phyloP scores from a whole-genome alignment of 1,139 yeast species.

The Saccharomyces hybrid region DNA sequence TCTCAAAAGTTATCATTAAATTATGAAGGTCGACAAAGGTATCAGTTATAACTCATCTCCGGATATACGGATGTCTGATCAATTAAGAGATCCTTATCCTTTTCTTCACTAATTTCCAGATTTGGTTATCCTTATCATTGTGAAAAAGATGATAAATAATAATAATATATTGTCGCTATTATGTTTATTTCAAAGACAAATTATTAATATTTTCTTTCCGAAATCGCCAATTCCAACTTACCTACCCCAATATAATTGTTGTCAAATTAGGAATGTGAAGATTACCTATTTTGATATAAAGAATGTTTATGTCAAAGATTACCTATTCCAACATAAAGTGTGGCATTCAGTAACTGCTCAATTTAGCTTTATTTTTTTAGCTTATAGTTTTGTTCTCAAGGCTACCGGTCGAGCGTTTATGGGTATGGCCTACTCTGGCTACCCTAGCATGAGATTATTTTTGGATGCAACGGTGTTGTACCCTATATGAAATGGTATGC shows the following conservation, averaged over 20 bases:
- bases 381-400: neutral
- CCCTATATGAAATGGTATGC: neutral
- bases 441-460: neutral
- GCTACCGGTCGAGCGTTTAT: neutral
- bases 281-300: too few relatives aligned
- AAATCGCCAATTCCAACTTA: too few relatives aligned
- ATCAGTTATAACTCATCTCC: too few relatives aligned
- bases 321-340: neutral
- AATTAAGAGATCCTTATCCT: too few relatives aligned
- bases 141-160: too few relatives aligned
- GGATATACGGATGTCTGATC: too few relatives aligned
- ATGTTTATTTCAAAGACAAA: too few relatives aligned
- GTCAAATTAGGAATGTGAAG: too few relatives aligned
- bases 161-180: neutral
- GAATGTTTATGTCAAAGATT: neutral
- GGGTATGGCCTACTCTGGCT: neutral
- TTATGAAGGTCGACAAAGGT: neutral
- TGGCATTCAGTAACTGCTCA: neutral
- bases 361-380: neutral
- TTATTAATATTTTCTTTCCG: too few relatives aligned
- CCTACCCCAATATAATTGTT: too few relatives aligned
- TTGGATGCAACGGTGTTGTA: neutral
- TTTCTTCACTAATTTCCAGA: neutral
- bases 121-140: too few relatives aligned
- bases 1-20: too few relatives aligned